Base-by-base conservation (phyloP, 169 alveolate species). In the Eimeria sp. region DNA sequence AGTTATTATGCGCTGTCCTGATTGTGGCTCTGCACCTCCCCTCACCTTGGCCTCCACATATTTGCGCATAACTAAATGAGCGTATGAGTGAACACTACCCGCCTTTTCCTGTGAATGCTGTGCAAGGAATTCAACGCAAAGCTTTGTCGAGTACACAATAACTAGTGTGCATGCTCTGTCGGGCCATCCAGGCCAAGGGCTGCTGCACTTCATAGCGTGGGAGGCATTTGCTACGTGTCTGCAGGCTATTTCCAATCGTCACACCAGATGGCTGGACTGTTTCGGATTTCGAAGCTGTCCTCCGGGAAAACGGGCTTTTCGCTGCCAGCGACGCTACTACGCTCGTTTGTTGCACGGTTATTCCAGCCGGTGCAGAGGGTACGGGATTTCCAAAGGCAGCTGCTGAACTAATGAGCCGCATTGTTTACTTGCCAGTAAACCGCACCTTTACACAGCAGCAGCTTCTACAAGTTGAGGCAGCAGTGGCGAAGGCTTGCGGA, bases 291-390 rank as follows among this genome's bases (percentile, higher is more conserved):
- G 82, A 37, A 68, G 60, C 93, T 62, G 80, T 60, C 30, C 80
- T 85, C n/a, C 80, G 78, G 93, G 80, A 85, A 64, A 58, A 85
- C 60, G 93, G 93, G 46, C n/a, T 85, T 64, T 85, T 52, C 64
- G 80, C 93, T 9, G 93, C 93, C 20, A 85, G 80, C 77, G 93
- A 85, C 80, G 78, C 93, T 37, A 62, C 93, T 25, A 85, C 93
- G n/a, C 93, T 85, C 4, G 93, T 85, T 66, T 85, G 93, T 52
- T 85, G 54, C 64, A 62, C 52, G 23, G 27, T 60, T 37, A 6
- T 27, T 18, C 93, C 93, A 62, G 11, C 40, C 80, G 66, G 20
- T 85, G 77, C 80, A 52, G 33, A 46, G 8, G 25, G 40, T 43
- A 13, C 40, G 64, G 93, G 93, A 64, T 43, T 9, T 30, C 93